Base-by-base conservation (phyloP, 1,284 basidiomycete genomes). In the Rhodotorula sp. region DNA sequence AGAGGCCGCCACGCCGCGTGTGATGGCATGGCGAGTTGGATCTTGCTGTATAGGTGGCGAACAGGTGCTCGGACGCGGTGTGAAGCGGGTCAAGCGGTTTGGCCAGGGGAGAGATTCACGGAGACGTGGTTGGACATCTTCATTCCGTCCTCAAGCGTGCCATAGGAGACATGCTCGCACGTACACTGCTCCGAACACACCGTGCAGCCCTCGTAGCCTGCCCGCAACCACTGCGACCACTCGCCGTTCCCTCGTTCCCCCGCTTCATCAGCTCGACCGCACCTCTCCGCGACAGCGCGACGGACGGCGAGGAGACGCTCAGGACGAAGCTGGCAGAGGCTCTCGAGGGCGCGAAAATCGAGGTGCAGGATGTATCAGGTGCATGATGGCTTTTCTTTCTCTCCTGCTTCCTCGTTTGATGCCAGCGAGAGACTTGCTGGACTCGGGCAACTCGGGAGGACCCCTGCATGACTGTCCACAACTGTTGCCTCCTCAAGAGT, bases 361-460 rank as follows among this genome's bases (percentile, higher is more conserved):
- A 87, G 72, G 92, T 96, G 3, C 88, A 92, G 81, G 93, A 96
- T 79, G 86, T 94, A 17, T 95, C 93, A 56, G 92, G 93, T 92
- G 48, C 71, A 86, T 78, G n/a, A n/a, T 20, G n/a, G 32, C 24
- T 11, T 27, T 27, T 49, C 54, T 48, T 36, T 52, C 30, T 48
- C 54, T 61, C 51, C 24, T n/a, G 64, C 44, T 29, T 54, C 39
- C 58, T 8, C 59, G 30, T 47, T 29, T 32, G 47, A 46, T 15
- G 49, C 2, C 13, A 13, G 7, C 24, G 49, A n/a, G n/a, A n/a
- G n/a, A n/a, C n/a, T 54, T 3, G 29, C 22, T 20, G 2, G 11
- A 2, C 13, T 24, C 44, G 32, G n/a, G 39, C 3, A 53, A 15
- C 59, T 29, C 19, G 32, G n/a, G n/a, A n/a, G n/a, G n/a, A n/a